Evolutionary conservation across 495 filamentous ascomycete species (phyloP), one percentile per base, ranked within the genome.

Genomic region (Hypomontagnella submonticulosa): DNA sequence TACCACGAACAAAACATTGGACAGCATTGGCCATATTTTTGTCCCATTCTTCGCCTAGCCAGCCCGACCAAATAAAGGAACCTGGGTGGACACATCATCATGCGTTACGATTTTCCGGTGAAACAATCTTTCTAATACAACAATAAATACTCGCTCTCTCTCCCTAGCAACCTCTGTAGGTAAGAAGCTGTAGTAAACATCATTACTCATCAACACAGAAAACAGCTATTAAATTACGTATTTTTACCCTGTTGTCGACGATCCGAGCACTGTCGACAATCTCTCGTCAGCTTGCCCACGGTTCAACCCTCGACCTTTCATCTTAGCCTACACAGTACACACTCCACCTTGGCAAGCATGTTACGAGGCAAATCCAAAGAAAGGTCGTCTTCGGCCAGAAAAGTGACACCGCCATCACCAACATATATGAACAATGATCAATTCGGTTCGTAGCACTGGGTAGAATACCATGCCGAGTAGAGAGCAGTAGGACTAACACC

Each of bases 391-490:
- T 59, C 71, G 12, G 40, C 34, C 73, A 80, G 86, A 66, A 90
- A 89, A 80, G 84, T 86, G 63, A 88, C 87, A 43, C 88, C 89
- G 62, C 88, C 91, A 18, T 87, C 87, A 36, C 89, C 90, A 19
- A 83, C 85, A 37, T 96, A 91, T 78, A 97, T 97, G 93, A 87
- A 87, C 34, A 87, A 87, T 73, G 88, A 93, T 43, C 92, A 97
- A 78, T 89, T 96, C 75, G 90, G 93, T 97, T 79, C 82, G 86
- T 67, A 66, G 43, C 41, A 61, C 54, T 76, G 51, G 67, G 64
- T 50, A 51, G 55, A 23, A 62, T 72, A 56, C 68, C 58, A 46
- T 32, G 66, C 52, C 67, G 66, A 37, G 30, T 19, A 44, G 23
- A 70, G 69, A 27, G 23, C 23, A 27, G 23, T 27, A 27, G 23